Conservation (phyloP, 2,329 filamentous ascomycete species). For the Trichophaea hybrida region DNA sequence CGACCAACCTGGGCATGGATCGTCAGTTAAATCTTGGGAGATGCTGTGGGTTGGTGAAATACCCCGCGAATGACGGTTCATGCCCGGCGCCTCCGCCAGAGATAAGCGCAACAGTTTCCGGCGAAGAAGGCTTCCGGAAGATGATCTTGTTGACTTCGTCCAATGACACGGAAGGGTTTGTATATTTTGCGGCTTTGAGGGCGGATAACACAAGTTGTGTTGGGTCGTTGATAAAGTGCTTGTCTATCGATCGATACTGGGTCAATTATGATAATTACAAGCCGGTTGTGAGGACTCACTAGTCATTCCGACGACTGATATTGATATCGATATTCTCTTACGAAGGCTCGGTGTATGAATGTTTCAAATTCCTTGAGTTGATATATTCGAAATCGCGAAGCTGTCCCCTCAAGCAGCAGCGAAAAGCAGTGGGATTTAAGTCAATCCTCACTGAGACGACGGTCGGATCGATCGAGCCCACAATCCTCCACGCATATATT, state of each 20-base stretch:
- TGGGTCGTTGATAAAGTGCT: slow-evolving; percentile 84
- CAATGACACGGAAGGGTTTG: slow-evolving; percentile 69
- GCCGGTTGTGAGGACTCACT: not conserved
- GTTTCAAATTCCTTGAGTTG: no score
- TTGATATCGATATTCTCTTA: not conserved
- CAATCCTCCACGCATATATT: no score
- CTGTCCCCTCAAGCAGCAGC: no score
- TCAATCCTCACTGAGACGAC: no score
- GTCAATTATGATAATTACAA: not conserved
- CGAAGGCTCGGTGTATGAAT: no score
- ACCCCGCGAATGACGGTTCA: slow-evolving; percentile 62
- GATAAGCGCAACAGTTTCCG: slow-evolving; percentile 59
- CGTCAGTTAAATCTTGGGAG: not conserved
- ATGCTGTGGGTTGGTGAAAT: not conserved
- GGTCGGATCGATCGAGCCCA: no score
- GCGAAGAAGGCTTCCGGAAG: slow-evolving; percentile 50
- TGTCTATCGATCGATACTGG: slow-evolving; percentile 36
- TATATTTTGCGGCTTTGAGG: slow-evolving; percentile 61
- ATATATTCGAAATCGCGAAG: no score
- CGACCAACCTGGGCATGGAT: slow-evolving; percentile 53
- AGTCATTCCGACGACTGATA: not conserved
- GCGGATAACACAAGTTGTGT: slow-evolving; percentile 63
- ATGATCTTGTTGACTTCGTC: slow-evolving; percentile 71
- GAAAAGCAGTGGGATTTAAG: no score
- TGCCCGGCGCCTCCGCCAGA: slow-evolving; percentile 83